Base-by-base conservation (phyloP, 371 early-diverging fungal species). In the Apophysomyces trapeziformis region DNA sequence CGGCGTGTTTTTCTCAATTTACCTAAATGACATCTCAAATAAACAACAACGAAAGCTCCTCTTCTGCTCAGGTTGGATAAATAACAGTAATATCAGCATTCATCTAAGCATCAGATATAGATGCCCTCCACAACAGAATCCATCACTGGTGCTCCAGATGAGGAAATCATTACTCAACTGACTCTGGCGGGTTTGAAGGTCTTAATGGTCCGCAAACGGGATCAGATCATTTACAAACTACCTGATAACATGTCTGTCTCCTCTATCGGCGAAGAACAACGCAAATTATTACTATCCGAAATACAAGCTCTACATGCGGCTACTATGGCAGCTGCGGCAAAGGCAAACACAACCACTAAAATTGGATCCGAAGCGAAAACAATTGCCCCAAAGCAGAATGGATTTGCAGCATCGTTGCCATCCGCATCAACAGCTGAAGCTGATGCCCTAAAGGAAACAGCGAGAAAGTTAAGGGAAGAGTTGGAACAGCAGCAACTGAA, bases 151-250 rank as follows among this genome's bases (percentile, higher is more conserved):
- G 62, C 70, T 35, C 64, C 68, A n/a, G 79, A 77, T 46, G 83
- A 79, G 43, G 80, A 85, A 50, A 68, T 80, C 16, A 84, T 87
- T 43, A 85, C 84, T 0, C 79, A 85, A 64, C 72, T 87, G 36
- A 84, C 84, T 14, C 69, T 88, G 58, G 87, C 87, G 16, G 88
- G 88, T 7, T 58, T 88, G 56, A 83, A 80, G 39, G 88, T 88
- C 7, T 68, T 87, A 6, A 87, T 87, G 84, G 77, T 87, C 26
- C 80, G 79, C 26, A 85, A 85, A 32, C 76, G 78, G 46, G 87
- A 86, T 68, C 87, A 87, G 56, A 86, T 88, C 64, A 83, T 88
- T 16, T 88, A 88, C 63, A 88, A 85, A 45, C 63, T 88, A 39
- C 84, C 87, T 4, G 87, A 85, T 68, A 80, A 85, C 58, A 85